Evolutionary conservation across 108 stramenopile species (phyloP).

Genomic region (Nitzschia sp.): DNA sequence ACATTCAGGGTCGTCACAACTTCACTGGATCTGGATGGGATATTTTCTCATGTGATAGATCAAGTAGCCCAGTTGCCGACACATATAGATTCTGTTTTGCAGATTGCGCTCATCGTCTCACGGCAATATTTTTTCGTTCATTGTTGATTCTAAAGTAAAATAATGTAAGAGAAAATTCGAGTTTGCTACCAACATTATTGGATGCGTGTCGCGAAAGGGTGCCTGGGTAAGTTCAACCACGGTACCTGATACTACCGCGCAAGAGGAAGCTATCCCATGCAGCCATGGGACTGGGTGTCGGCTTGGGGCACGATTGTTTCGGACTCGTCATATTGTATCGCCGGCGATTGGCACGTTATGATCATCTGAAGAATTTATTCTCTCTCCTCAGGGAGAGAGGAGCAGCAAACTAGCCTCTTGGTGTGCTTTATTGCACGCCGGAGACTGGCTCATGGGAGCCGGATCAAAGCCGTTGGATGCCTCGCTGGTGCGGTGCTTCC

Average conservation of each 20-base stretch:
- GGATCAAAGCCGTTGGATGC: conserved; percentile 25
- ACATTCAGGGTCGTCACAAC: conserved; percentile 3
- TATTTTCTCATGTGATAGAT: background rate
- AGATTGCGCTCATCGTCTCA: background rate
- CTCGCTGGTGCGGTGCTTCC: background rate
- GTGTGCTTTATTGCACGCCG: background rate
- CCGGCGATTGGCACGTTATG: background rate
- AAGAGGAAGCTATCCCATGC: conserved; percentile 12
- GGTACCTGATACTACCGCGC: conserved; percentile 39
- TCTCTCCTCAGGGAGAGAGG: background rate
- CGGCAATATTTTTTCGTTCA: no score
- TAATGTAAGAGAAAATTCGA: background rate
- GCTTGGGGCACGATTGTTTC: background rate
- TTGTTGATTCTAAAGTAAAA: no score
- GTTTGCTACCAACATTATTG: background rate
- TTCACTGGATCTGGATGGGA: conserved; percentile 20
- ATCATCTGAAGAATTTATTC: background rate
- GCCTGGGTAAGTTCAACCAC: conserved; percentile 20
- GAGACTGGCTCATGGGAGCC: conserved; percentile 38
- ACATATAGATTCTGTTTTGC: background rate
- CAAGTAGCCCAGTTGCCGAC: conserved; percentile 20
- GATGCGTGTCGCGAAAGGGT: conserved; percentile 33
- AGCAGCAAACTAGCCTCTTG: conserved; percentile 21
- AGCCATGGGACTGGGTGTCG: background rate
- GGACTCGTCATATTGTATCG: background rate